Percentiles rank a stretch among this genome's conserved stretches.
These are phyloP conservation scores for Protomyces inundatus DNA, from an alignment of 1,139 yeast genomes.

Conservation along the genomic window DNA sequence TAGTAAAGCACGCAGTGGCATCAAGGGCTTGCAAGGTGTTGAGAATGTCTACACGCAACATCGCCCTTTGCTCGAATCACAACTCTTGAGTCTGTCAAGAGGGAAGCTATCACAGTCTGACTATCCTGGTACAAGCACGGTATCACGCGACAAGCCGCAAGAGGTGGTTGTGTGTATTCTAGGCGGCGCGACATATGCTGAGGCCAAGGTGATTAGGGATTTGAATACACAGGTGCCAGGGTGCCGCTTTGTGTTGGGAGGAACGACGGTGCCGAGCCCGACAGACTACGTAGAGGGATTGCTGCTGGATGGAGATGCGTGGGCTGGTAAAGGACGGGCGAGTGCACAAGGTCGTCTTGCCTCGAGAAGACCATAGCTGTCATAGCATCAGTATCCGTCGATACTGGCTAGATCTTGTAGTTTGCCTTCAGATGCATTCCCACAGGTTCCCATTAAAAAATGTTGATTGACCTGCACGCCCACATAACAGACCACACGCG, in stretches of 20 bases:
- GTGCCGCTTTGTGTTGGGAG: slow-evolving; percentile 64
- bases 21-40: slow-evolving; percentile 45
- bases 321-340: slow-evolving; percentile 3
- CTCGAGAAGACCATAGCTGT: background rate
- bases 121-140: slow-evolving; percentile 44
- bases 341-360: slow-evolving; percentile 2
- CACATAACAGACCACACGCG: background rate
- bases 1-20: slow-evolving; percentile 44
- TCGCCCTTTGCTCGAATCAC: slow-evolving; percentile 61
- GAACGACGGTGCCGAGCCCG: slow-evolving; percentile 64
- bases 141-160: slow-evolving; percentile 49
- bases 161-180: slow-evolving; percentile 75
- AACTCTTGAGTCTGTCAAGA: slow-evolving; percentile 48
- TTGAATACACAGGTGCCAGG: slow-evolving; percentile 48
- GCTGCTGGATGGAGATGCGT: slow-evolving; percentile 1
- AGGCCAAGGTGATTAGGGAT: slow-evolving; percentile 73
- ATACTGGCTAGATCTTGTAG: too few species aligned
- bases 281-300: slow-evolving; percentile 46
- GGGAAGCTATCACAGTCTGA: slow-evolving; percentile 48
- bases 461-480: background rate
- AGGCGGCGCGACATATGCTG: slow-evolving; percentile 92
- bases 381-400: background rate
- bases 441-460: too few species aligned
- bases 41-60: slow-evolving; percentile 67
- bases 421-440: too few species aligned